Evolutionary conservation across 148 eudicot genomes (phyloP).

Genomic region (Fagopyrum homotropicum): DNA sequence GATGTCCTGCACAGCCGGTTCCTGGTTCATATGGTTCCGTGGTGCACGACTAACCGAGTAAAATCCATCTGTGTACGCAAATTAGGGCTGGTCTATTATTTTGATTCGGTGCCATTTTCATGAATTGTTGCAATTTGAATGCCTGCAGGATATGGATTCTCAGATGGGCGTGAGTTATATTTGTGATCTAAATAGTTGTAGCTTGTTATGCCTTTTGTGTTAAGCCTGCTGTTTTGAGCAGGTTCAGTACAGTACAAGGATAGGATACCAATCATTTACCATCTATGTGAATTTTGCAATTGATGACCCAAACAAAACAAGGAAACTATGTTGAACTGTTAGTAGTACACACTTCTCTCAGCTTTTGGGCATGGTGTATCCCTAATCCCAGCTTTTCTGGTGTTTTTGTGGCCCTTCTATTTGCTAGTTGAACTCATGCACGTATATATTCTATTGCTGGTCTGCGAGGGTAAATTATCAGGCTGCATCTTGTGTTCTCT

Average conservation of each 20-base stretch:
- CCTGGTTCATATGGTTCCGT: neutral
- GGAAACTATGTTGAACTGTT: neutral
- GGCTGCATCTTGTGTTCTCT: too few species aligned
- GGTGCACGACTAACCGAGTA: neutral
- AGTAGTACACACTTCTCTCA: neutral
- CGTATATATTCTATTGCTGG: too few species aligned
- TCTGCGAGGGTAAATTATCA: too few species aligned
- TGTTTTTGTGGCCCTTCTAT: neutral
- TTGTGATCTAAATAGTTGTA: neutral
- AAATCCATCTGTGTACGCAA: neutral
- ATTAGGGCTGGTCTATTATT: neutral
- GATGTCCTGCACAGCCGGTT: neutral
- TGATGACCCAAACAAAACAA: neutral
- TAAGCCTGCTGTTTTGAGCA: neutral
- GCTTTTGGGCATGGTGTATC: neutral
- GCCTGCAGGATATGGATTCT: neutral
- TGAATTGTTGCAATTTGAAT: neutral
- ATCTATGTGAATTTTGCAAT: slow-evolving; percentile 6
- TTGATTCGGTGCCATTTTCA: neutral
- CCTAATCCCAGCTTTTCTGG: neutral
- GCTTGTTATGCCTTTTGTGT: neutral
- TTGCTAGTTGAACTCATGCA: neutral
- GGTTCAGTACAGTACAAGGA: slow-evolving; percentile 5
- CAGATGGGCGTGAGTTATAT: neutral
- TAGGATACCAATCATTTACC: neutral